Conservation (phyloP, 495 filamentous ascomycete species). For the Penicillium turbatum region DNA sequence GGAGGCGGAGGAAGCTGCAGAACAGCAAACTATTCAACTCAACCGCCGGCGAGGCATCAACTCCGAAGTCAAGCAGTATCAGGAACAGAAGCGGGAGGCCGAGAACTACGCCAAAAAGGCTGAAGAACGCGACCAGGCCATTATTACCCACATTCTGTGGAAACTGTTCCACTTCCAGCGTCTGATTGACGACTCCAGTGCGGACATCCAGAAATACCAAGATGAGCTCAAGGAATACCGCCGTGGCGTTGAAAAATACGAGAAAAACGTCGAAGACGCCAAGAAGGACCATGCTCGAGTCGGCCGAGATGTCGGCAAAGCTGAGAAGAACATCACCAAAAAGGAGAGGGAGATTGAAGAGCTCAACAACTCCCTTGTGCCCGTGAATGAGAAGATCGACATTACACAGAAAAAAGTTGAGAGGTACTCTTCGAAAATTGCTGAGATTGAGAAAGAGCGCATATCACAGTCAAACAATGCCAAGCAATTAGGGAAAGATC, state of each 20-base stretch:
- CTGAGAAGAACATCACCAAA: conserved; percentile 73
- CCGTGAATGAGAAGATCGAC: conserved; percentile 88
- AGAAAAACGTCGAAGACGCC: conserved; percentile 78
- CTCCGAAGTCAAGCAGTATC: conserved; percentile 94
- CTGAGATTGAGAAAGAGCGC: conserved; percentile 68
- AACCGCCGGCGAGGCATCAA: conserved; percentile 90
- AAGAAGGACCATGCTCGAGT: conserved; percentile 78
- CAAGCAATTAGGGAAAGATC: conserved; percentile 70
- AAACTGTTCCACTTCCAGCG: conserved; percentile 95
- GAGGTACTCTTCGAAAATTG: conserved; percentile 59
- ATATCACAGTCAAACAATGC: conserved; percentile 62
- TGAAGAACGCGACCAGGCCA: conserved; percentile 84
- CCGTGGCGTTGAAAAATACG: conserved; percentile 80
- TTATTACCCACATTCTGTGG: conserved; percentile 93
- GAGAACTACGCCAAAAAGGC: conserved; percentile 86
- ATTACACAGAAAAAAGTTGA: conserved; percentile 68
- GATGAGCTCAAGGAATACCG: conserved; percentile 93
- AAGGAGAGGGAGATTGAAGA: conserved; percentile 89
- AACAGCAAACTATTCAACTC: conserved; percentile 82
- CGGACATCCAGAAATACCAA: conserved; percentile 89
- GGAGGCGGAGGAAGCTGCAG: conserved; percentile 78
- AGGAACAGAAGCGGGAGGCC: conserved; percentile 94
- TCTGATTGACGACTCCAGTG: conserved; percentile 84
- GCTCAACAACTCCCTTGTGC: conserved; percentile 77
- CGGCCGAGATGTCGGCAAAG: conserved; percentile 71